These are phyloP conservation scores for Phytophthora multivora DNA, from an alignment of 352 stramenopile species.

Conservation along the genomic window DNA sequence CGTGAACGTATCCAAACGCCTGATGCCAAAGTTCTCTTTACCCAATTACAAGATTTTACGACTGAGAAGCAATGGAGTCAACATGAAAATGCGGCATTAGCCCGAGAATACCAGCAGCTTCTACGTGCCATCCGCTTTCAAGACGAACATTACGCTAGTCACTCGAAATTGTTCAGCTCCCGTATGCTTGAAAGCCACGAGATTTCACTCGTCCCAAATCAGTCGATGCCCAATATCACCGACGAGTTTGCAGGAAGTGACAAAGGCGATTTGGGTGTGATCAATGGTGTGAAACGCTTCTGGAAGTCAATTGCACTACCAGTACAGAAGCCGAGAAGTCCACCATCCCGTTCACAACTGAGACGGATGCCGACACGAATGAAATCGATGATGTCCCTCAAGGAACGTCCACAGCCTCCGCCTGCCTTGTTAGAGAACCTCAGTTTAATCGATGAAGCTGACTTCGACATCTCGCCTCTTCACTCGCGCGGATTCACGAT, in stretches of 20 bases:
- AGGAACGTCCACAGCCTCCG: conserved; percentile 1
- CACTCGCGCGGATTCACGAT: conserved; percentile 45
- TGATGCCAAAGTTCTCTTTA: conserved; percentile 36
- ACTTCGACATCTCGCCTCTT: conserved; percentile 51
- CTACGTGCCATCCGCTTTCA: conserved; percentile 49
- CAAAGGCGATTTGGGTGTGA: conserved; percentile 47
- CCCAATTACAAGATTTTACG: neutral
- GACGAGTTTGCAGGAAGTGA: conserved; percentile 8
- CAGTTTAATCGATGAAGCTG: conserved; percentile 29
- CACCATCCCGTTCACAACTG: conserved; percentile 4
- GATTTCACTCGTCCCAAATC: conserved; percentile 50
- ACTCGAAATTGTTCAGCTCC: conserved; percentile 68
- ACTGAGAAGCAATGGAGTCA: conserved; percentile 15
- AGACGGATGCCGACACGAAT: conserved; percentile 10
- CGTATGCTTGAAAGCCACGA: conserved; percentile 71
- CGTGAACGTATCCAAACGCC: conserved; percentile 27
- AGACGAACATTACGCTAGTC: conserved; percentile 69
- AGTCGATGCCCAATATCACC: neutral
- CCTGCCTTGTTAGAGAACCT: conserved; percentile 39
- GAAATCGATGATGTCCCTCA: conserved; percentile 11
- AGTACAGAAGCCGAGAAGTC: conserved; percentile 9
- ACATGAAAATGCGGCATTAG: conserved; percentile 19
- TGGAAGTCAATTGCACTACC: conserved; percentile 25
- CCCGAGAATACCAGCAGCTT: conserved; percentile 37
- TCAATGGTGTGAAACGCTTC: conserved; percentile 50